These are phyloP conservation scores for Phoenix dactylifera DNA, from an alignment of 176 grass and related monocot species.

Conservation along the genomic window DNA sequence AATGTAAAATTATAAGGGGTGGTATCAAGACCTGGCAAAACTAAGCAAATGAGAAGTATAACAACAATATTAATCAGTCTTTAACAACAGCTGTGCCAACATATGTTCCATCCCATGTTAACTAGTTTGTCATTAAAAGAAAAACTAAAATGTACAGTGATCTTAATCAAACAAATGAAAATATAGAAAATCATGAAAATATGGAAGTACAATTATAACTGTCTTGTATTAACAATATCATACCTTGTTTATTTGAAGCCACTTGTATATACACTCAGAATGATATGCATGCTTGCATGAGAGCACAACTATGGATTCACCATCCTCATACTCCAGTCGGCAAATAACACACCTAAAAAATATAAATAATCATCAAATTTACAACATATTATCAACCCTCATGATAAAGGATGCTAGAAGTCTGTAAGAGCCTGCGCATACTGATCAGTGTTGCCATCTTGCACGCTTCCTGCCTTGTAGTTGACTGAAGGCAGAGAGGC, in stretches of 20 bases:
- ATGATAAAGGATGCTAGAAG: conserved; percentile 12
- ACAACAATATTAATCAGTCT: no score
- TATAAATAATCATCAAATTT: background rate
- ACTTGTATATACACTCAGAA: conserved; percentile 88
- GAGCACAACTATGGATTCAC: conserved; percentile 74
- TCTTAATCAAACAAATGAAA: no score
- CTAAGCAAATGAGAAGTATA: no score
- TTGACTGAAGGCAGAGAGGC: conserved; percentile 87
- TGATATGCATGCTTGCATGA: conserved; percentile 92
- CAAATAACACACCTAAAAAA: conserved; percentile 84
- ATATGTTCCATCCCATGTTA: no score
- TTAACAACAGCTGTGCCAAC: no score
- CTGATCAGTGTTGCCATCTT: conserved; percentile 85
- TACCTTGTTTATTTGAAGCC: conserved; percentile 99
- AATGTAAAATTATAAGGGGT: no score
- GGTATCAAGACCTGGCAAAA: no score
- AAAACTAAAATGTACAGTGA: no score
- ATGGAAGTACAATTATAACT: no score
- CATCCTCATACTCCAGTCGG: conserved; percentile 91
- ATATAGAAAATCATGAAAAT: no score
- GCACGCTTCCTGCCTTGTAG: conserved; percentile 62
- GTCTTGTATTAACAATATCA: background rate
- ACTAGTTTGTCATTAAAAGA: no score
- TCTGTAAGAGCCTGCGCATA: conserved; percentile 44
- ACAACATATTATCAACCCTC: no score